Conservation (phyloP, 208 protist species). For the Wallacemonas sp. region DNA sequence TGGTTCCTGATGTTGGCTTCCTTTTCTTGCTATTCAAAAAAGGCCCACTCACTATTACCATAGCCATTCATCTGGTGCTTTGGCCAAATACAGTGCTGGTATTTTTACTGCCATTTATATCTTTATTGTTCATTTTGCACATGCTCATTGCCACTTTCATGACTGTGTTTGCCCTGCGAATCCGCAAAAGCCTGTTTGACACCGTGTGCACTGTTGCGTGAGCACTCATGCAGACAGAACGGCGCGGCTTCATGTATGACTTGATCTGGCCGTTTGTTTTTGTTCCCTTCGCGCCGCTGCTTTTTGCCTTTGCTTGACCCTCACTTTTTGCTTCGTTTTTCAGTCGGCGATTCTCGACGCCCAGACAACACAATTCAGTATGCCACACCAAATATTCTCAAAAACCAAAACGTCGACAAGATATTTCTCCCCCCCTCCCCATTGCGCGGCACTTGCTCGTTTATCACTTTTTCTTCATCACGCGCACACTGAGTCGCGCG, state of each 20-base stretch:
- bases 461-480: too few species aligned
- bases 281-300: background rate
- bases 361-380: too few species aligned
- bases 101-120: constrained; percentile 57
- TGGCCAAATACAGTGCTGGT: constrained; percentile 59
- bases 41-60: constrained; percentile 37
- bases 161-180: constrained; percentile 58
- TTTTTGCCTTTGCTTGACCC: background rate
- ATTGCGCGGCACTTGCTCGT: too few species aligned
- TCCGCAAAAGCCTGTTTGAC: constrained; percentile 48
- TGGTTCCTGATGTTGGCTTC: constrained; percentile 47
- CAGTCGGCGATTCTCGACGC: too few species aligned
- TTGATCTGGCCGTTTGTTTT: background rate
- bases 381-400: too few species aligned
- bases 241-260: background rate
- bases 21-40: constrained; percentile 54
- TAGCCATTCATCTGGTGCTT: constrained; percentile 59
- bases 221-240: background rate
- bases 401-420: too few species aligned
- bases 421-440: too few species aligned
- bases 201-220: constrained; percentile 52
- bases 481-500: background rate
- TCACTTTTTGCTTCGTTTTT: background rate
- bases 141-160: constrained; percentile 49
- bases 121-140: constrained; percentile 64